Base-by-base conservation (phyloP, 2,329 filamentous ascomycete genomes). In the Macrophomina pseudophaseolina region DNA sequence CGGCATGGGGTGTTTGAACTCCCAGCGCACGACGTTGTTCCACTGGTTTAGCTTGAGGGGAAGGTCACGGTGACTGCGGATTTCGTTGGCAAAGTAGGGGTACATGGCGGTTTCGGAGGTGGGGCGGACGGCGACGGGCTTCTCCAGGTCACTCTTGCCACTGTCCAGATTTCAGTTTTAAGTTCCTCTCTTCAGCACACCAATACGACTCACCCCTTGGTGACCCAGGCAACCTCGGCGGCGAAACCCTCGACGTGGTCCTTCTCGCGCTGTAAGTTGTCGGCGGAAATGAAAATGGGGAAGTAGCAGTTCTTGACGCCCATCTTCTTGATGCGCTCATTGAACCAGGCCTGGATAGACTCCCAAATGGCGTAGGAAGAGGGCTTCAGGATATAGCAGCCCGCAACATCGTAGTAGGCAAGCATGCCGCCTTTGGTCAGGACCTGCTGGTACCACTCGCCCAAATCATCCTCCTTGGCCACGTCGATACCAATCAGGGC, bases 231-330 rank as follows among this genome's bases (percentile, higher is more conserved):
- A 71, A 95, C 86, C 80, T 95, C 92, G 40, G 95, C 94, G 63
- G 95, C 95, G 79, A 99, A 99, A 8, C 95, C 95, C 80, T 99
- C 94, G 69, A 99, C 91, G 79, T 99, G 95, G 74, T 95, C 92
- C 86, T 97, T 97, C 81, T 97, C 94, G 78, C 85, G 82, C 77
- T 89, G 84, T 70, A 99, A 83, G 48, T 96, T 96, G 81, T 96
- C 96, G 75, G 92, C 85, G 18, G 93, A 97, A 71, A 99, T 88
- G 82, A 97, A 99, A 79, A 99, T 90, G 68, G 95, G 95, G 80
- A 99, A 99, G 79, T 93, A 97, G 77, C 92, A 91, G 84, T 99
- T 96, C 80, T 95, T 92, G 66, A 98, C 94, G 66, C 93, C 94
- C 84, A 98, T 87, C 59, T 86, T 88, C 85, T 97, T 94, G 78